Evolutionary conservation across 306 rosid species (phyloP).

Genomic region (Alnus glutinosa): DNA sequence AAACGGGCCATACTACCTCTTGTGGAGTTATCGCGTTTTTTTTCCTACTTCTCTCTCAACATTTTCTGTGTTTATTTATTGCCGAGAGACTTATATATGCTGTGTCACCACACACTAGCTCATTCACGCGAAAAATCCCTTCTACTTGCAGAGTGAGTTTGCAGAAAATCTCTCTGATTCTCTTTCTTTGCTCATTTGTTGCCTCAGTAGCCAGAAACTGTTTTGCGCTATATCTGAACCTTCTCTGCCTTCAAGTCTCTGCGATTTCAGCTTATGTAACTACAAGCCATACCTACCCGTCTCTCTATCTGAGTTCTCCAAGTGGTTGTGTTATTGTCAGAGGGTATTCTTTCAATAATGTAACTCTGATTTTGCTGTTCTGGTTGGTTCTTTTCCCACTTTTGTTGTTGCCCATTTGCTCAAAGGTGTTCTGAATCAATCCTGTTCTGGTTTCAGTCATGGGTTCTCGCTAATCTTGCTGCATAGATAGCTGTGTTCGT

Average conservation of each 20-base stretch:
- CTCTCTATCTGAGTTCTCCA: conserved; percentile 25
- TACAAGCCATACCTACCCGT: conserved; percentile 34
- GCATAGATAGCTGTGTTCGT: conserved; percentile 11
- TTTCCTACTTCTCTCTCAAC: conserved; percentile 3
- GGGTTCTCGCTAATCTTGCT: conserved; percentile 70
- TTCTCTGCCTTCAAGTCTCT: background rate
- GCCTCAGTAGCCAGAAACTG: conserved; percentile 23
- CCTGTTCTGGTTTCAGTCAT: conserved; percentile 36
- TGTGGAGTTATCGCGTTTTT: background rate
- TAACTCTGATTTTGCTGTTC: conserved; percentile 44
- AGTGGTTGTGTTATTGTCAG: conserved; percentile 6
- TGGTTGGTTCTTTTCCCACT: conserved; percentile 26
- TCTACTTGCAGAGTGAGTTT: conserved; percentile 26
- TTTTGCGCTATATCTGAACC: conserved; percentile 31
- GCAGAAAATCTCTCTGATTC: conserved; percentile 28
- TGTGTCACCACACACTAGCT: conserved; percentile 43
- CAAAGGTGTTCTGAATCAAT: conserved; percentile 45
- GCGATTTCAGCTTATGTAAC: conserved; percentile 56
- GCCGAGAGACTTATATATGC: conserved; percentile 29
- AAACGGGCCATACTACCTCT: no score
- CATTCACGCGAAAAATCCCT: conserved; percentile 39
- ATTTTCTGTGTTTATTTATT: conserved; percentile 8
- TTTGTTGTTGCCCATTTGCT: conserved; percentile 45
- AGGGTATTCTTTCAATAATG: conserved; percentile 48
- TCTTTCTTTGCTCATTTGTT: conserved; percentile 29